Evolutionary conservation across 352 stramenopile species (phyloP).

Genomic region (Phytopythium oedochilum): DNA sequence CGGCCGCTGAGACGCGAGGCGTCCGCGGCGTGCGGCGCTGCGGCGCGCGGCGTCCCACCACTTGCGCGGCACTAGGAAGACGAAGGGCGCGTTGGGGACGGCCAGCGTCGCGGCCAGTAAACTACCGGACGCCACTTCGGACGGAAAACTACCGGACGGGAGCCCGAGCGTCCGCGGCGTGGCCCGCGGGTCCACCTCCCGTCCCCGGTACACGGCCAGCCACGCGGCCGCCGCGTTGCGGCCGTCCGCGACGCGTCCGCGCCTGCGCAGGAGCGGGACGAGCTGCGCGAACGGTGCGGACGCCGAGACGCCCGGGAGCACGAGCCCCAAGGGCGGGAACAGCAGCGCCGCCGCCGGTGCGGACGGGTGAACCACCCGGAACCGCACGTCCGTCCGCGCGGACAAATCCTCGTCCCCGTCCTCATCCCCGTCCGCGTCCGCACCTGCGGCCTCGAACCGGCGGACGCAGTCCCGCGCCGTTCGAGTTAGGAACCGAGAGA

Average conservation of each 20-base stretch:
- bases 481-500: conserved; percentile 9
- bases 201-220: conserved; percentile 37
- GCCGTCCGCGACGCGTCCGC: conserved; percentile 19
- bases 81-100: conserved; percentile 26
- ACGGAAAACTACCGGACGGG: conserved; percentile 14
- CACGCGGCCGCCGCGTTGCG: conserved; percentile 11
- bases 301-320: conserved; percentile 23
- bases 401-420: background rate
- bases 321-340: background rate
- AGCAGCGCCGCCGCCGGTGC: background rate
- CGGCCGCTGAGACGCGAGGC: conserved; percentile 41
- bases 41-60: conserved; percentile 56
- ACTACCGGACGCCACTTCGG: background rate
- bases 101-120: conserved; percentile 4
- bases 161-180: conserved; percentile 31
- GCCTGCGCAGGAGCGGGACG: conserved; percentile 34
- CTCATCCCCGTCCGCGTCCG: too few relatives aligned
- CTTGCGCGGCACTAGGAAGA: conserved; percentile 41
- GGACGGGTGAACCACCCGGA: background rate
- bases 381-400: background rate
- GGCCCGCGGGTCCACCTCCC: conserved; percentile 28
- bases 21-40: conserved; percentile 40
- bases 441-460: conserved; percentile 5
- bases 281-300: conserved; percentile 29
- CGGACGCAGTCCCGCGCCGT: conserved; percentile 13